These are phyloP conservation scores for Vishniacozyma victoriae DNA, from an alignment of 768 basidiomycete genomes.

Conservation along the genomic window DNA sequence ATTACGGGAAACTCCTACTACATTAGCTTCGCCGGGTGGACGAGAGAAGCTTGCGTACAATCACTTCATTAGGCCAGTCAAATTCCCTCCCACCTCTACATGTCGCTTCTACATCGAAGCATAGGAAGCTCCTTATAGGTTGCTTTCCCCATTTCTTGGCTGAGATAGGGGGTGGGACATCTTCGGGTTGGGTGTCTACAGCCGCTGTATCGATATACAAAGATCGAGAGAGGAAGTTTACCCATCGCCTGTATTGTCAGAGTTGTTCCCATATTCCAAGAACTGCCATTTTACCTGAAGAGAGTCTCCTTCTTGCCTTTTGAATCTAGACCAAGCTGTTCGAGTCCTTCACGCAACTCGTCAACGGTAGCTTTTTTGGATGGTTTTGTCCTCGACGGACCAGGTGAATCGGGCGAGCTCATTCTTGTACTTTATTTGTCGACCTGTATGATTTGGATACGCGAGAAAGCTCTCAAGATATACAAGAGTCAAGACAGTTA, in stretches of 20 bases:
- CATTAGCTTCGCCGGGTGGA: not conserved
- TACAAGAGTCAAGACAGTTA: too few species aligned
- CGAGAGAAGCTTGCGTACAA: constrained; percentile 55
- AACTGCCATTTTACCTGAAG: constrained; percentile 37
- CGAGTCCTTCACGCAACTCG: constrained; percentile 38
- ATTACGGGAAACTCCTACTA: constrained; percentile 87
- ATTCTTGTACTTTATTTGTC: too few species aligned
- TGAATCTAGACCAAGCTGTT: constrained; percentile 38
- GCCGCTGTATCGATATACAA: too few species aligned
- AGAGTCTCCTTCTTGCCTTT: constrained; percentile 49
- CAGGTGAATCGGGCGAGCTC: not conserved
- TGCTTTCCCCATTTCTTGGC: constrained; percentile 17
- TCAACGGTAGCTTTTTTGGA: constrained; percentile 38
- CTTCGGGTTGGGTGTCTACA: not conserved
- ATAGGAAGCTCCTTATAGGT: constrained; percentile 68
- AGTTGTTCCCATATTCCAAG: too few species aligned
- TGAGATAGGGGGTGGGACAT: not conserved
- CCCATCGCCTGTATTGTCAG: too few species aligned
- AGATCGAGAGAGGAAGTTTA: too few species aligned
- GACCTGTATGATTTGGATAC: too few species aligned
- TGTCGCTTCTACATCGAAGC: constrained; percentile 62
- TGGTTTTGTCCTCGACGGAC: not conserved
- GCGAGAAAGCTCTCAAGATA: not conserved
- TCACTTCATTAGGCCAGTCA: constrained; percentile 90
- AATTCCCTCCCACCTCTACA: constrained; percentile 57